Evolutionary conservation across 1,139 yeast species (phyloP).

Genomic region (Yamadazyma triangularis): DNA sequence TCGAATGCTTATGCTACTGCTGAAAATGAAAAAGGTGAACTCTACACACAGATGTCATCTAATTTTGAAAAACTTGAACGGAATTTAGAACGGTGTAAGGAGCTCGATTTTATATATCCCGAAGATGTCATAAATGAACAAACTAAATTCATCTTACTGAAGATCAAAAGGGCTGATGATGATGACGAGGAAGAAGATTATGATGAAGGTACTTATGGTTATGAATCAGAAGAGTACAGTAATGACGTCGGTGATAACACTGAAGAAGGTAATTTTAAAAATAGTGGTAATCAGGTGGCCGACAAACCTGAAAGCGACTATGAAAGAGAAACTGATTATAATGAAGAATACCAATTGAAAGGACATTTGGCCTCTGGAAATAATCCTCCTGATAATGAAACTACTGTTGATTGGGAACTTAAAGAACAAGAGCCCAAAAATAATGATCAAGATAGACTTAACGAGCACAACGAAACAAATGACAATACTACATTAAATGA

Average conservation of each 20-base stretch:
- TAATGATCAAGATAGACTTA: too few relatives aligned
- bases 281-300: not conserved
- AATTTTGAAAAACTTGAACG: constrained; percentile 16
- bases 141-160: constrained; percentile 8
- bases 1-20: constrained; percentile 7
- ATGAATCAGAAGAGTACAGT: too few relatives aligned
- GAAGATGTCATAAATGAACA: constrained; percentile 16
- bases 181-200: constrained; percentile 3
- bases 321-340: too few relatives aligned
- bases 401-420: too few relatives aligned
- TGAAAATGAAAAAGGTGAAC: constrained; percentile 7
- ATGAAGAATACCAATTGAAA: too few relatives aligned
- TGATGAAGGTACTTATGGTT: too few relatives aligned
- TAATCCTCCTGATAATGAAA: not conserved
- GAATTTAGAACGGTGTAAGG: constrained; percentile 25
- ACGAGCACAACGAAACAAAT: not conserved
- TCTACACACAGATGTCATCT: constrained; percentile 7
- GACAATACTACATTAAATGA: too few relatives aligned
- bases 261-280: too few relatives aligned
- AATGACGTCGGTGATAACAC: not conserved
- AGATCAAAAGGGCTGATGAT: constrained; percentile 1
- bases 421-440: too few relatives aligned
- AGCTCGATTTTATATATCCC: constrained; percentile 27
- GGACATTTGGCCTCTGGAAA: too few relatives aligned
- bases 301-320: too few relatives aligned